These are phyloP conservation scores for Erysimum cheiranthoides DNA, from an alignment of 345 rosid genomes.

Conservation along the genomic window DNA sequence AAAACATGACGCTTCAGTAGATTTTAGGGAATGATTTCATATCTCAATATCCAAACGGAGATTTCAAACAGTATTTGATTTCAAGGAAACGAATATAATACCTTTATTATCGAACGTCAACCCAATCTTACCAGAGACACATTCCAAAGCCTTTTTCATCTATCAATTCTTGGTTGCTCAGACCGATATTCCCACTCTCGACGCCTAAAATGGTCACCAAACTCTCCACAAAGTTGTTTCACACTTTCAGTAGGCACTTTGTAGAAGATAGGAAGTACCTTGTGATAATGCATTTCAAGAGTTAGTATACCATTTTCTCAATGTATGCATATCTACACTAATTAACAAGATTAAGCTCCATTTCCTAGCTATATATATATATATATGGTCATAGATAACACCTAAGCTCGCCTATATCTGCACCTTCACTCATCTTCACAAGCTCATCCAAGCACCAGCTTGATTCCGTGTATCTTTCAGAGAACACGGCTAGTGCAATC, in stretches of 20 bases:
- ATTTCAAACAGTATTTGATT: too few relatives aligned
- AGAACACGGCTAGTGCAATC: background rate
- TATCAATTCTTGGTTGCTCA: background rate
- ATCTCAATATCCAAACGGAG: too few relatives aligned
- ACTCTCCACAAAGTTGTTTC: background rate
- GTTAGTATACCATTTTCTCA: constrained; percentile 5
- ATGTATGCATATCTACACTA: background rate
- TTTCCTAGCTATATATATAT: too few relatives aligned
- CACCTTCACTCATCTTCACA: background rate
- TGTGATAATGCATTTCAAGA: background rate
- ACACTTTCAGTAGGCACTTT: background rate
- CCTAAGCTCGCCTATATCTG: background rate
- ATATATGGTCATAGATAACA: too few relatives aligned
- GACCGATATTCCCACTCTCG: background rate
- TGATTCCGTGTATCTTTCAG: constrained; percentile 10
- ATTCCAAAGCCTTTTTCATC: constrained; percentile 9
- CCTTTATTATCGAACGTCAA: background rate
- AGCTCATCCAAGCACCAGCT: constrained; percentile 5
- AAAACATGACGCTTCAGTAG: too few relatives aligned
- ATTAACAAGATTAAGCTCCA: too few relatives aligned
- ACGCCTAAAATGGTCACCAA: background rate
- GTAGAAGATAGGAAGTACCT: constrained; percentile 31
- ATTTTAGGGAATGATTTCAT: too few relatives aligned
- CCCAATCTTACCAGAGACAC: constrained; percentile 1
- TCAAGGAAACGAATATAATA: background rate